Percentiles rank a stretch among this genome's conserved stretches.
phyloP scores from a whole-genome alignment of 2,329 filamentous ascomycete species.

The Sporothrix globosa region DNA sequence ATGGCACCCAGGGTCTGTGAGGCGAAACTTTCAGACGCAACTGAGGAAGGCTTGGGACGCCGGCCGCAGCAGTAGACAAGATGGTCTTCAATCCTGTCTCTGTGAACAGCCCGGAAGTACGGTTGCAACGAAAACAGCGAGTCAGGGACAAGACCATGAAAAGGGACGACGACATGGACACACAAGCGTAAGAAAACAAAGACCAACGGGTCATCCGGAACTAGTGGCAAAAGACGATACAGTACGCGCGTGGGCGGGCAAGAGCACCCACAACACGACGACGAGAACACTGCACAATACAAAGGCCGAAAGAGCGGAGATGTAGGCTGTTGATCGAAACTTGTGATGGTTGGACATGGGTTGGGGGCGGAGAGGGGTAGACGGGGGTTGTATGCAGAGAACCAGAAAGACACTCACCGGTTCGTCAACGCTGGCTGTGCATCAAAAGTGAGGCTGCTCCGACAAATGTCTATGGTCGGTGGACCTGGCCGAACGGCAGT shows the following conservation, averaged over 20 bases:
- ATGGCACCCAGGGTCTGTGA: background rate
- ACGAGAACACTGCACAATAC: background rate
- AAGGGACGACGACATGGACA: background rate
- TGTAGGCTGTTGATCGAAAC: background rate
- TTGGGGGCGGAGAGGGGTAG: slow-evolving; percentile 13
- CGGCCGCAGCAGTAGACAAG: background rate
- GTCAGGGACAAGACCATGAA: too few relatives aligned
- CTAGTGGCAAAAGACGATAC: slow-evolving; percentile 9
- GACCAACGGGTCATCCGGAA: slow-evolving; percentile 2
- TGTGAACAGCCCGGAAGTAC: background rate
- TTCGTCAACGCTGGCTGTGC: background rate
- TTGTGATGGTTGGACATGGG: background rate
- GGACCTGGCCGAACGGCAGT: background rate
- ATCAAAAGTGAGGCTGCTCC: slow-evolving; percentile 23
- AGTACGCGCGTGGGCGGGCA: background rate
- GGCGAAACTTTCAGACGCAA: background rate
- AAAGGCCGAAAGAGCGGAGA: background rate
- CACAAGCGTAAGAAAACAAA: background rate
- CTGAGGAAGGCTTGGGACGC: too few relatives aligned
- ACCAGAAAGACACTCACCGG: background rate
- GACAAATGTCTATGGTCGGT: background rate
- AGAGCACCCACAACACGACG: background rate
- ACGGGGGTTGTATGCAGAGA: slow-evolving; percentile 21
- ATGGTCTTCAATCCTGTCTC: background rate
- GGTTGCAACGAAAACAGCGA: too few relatives aligned